Evolutionary conservation across 768 basidiomycete genomes (phyloP).

Genomic region (Pholiota molesta): DNA sequence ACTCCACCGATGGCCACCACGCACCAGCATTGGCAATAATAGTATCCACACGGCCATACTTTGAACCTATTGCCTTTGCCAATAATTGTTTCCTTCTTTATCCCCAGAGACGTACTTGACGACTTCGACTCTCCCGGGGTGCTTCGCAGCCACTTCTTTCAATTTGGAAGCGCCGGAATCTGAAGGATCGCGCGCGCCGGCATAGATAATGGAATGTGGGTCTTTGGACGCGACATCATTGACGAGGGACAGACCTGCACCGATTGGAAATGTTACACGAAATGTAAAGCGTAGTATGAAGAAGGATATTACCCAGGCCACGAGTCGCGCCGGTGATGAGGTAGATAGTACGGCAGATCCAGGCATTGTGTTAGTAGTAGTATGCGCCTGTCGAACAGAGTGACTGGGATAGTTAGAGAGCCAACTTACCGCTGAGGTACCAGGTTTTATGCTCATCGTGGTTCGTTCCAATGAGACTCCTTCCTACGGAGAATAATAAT

Average conservation of each 20-base stretch:
- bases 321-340: constrained; percentile 5
- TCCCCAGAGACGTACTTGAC: constrained; percentile 8
- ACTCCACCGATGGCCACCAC: not conserved
- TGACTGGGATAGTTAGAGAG: too few species aligned
- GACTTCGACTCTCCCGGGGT: not conserved
- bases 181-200: constrained; percentile 1
- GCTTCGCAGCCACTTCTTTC: not conserved
- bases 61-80: not conserved
- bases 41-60: constrained; percentile 9
- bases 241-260: not conserved
- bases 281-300: too few species aligned
- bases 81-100: not conserved
- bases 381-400: too few species aligned
- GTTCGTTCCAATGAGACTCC: too few species aligned
- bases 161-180: not conserved
- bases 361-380: not conserved
- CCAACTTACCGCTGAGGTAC: too few species aligned
- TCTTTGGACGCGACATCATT: not conserved
- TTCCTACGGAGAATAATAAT: too few species aligned
- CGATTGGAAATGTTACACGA: not conserved
- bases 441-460: too few species aligned
- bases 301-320: not conserved
- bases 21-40: constrained; percentile 7
- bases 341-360: not conserved
- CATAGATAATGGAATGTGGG: constrained; percentile 3